Evolutionary conservation across 2,329 filamentous ascomycete species (phyloP).

Genomic region (Paramyrothecium sp.): DNA sequence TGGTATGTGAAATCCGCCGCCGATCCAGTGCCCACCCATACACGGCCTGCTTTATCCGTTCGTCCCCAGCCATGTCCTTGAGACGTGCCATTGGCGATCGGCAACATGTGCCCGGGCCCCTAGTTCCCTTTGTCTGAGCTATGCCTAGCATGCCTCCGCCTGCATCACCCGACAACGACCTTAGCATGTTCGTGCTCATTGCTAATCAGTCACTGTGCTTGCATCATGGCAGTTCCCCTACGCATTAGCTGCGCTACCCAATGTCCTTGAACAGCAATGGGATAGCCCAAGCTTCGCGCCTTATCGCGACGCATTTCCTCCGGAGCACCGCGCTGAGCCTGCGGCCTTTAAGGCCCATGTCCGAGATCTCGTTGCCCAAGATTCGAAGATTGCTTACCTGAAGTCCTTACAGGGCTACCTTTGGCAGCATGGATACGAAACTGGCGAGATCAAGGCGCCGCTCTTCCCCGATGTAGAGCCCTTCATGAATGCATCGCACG

Average conservation of each 20-base stretch:
- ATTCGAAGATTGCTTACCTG: slow-evolving; percentile 74
- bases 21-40: slow-evolving; percentile 7
- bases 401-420: slow-evolving; percentile 80
- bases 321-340: slow-evolving; percentile 57
- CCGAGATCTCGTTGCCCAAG: slow-evolving; percentile 65
- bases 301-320: slow-evolving; percentile 71
- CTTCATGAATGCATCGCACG: slow-evolving; percentile 58
- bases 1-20: slow-evolving; percentile 57
- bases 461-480: slow-evolving; percentile 74
- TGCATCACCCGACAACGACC: neutral
- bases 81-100: slow-evolving; percentile 1
- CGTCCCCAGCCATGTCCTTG: slow-evolving; percentile 9
- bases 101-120: neutral
- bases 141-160: neutral
- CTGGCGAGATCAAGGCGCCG: slow-evolving; percentile 67
- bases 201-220: slow-evolving; percentile 5
- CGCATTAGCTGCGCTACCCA: slow-evolving; percentile 64
- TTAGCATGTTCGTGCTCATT: slow-evolving; percentile 14
- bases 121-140: neutral
- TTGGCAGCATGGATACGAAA: slow-evolving; percentile 72
- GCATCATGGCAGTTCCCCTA: slow-evolving; percentile 67
- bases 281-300: slow-evolving; percentile 59
- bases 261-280: slow-evolving; percentile 66
- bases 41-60: slow-evolving; percentile 9
- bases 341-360: slow-evolving; percentile 65